Percentiles rank a stretch among this genome's conserved stretches.
phyloP scores from a whole-genome alignment of 768 basidiomycete species.

The Xerocomellus intermedius region DNA sequence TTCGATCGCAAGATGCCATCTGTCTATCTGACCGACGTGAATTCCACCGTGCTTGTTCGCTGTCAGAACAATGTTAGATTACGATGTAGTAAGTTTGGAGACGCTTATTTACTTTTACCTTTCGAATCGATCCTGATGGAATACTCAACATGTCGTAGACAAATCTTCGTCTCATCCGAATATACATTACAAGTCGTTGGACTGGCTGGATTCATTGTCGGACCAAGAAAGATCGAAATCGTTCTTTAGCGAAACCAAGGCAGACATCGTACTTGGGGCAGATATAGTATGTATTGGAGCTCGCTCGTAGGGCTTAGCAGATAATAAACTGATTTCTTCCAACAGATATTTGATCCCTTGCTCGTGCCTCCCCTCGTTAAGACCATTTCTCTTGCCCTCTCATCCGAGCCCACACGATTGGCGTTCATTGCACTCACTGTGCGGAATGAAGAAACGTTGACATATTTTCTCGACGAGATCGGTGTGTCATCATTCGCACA shows the following conservation, averaged over 20 bases:
- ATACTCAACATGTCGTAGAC: conserved; percentile 40
- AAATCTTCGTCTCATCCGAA: conserved; percentile 48
- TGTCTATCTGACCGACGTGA: conserved; percentile 62
- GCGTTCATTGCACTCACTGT: conserved; percentile 43
- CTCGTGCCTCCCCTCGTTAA: conserved; percentile 57
- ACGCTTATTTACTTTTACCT: neutral
- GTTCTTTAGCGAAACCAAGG: conserved; percentile 40
- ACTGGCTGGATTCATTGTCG: conserved; percentile 65
- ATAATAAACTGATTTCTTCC: neutral
- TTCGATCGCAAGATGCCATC: conserved; percentile 8
- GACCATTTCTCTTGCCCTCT: conserved; percentile 40
- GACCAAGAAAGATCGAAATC: conserved; percentile 14
- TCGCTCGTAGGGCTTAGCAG: neutral
- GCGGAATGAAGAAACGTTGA: conserved; percentile 54
- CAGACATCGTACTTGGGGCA: conserved; percentile 68
- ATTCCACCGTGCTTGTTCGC: conserved; percentile 58
- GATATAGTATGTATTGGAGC: conserved; percentile 49
- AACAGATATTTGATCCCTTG: conserved; percentile 65
- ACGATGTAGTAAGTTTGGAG: conserved; percentile 57
- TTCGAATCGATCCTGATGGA: neutral
- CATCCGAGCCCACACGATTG: conserved; percentile 12
- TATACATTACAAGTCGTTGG: conserved; percentile 47
- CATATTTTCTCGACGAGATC: conserved; percentile 41
- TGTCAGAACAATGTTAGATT: conserved; percentile 61
- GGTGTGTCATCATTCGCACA: conserved; percentile 17